Percentiles rank a stretch among this genome's conserved stretches.
phyloP scores from a whole-genome alignment of 2,329 filamentous ascomycete species.

The Aspergillus pseudoterreus region DNA sequence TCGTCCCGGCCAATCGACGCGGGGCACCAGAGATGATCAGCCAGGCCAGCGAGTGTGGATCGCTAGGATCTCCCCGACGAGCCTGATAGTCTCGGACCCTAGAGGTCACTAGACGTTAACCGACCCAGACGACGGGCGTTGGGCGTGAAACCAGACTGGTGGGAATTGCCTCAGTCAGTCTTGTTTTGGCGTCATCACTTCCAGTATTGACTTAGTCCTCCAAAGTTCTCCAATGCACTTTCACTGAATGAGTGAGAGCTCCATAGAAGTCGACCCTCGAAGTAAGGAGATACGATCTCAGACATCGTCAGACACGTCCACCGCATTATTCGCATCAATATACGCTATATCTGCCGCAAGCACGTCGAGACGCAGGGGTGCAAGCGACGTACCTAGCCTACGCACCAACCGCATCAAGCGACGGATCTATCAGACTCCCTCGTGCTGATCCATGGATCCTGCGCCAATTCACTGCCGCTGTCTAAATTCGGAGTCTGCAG shows the following conservation, averaged over 20 bases:
- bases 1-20: constrained; percentile 3
- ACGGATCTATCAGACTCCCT: background rate
- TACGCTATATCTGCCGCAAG: background rate
- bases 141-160: background rate
- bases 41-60: background rate
- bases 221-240: too few species aligned
- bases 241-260: too few species aligned
- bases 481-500: background rate
- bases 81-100: constrained; percentile 2
- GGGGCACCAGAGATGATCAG: constrained; percentile 5
- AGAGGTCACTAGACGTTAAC: background rate
- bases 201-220: too few species aligned
- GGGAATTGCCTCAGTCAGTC: background rate
- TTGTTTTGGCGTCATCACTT: too few species aligned
- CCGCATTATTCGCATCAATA: background rate
- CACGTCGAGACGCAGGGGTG: background rate
- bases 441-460: background rate
- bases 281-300: background rate
- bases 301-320: background rate
- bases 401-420: background rate
- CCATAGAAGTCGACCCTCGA: too few species aligned
- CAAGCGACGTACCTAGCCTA: background rate
- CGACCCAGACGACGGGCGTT: background rate
- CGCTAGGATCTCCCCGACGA: constrained; percentile 6
- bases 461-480: background rate